These are phyloP conservation scores for Claviceps citrina DNA, from an alignment of 2,329 filamentous ascomycete species.

Conservation along the genomic window DNA sequence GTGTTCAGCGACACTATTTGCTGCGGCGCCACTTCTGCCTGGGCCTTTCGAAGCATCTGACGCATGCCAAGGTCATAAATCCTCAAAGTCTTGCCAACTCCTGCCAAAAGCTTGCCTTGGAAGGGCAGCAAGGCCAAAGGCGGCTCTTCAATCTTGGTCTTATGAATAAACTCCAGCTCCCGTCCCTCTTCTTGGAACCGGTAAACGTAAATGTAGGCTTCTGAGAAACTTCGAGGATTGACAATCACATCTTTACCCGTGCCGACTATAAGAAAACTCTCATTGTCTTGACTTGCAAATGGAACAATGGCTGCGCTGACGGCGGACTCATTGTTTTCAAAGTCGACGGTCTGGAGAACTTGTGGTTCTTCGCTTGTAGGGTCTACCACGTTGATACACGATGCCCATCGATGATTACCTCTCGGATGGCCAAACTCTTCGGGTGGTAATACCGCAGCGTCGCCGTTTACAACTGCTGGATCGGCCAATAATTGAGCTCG, in stretches of 20 bases:
- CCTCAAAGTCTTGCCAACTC: conserved; percentile 65
- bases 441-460: conserved; percentile 53
- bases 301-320: conserved; percentile 72
- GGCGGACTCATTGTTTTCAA: conserved; percentile 82
- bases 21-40: conserved; percentile 62
- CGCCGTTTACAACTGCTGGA: conserved; percentile 54
- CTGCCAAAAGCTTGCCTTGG: conserved; percentile 78
- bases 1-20: conserved; percentile 82
- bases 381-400: conserved; percentile 85
- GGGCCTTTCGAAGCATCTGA: conserved; percentile 81
- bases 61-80: conserved; percentile 90
- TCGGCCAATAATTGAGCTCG: conserved; percentile 60
- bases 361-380: conserved; percentile 54
- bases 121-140: conserved; percentile 84
- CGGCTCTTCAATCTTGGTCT: conserved; percentile 81
- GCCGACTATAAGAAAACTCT: conserved; percentile 83
- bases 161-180: conserved; percentile 86
- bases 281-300: conserved; percentile 78
- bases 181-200: conserved; percentile 76
- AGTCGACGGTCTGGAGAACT: conserved; percentile 62
- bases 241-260: conserved; percentile 82
- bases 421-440: conserved; percentile 81
- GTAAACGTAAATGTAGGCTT: conserved; percentile 85
- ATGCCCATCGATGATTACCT: conserved; percentile 79
- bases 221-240: conserved; percentile 57